Conservation (phyloP, 2,329 filamentous ascomycete genomes). For the Nakataea oryzae region DNA sequence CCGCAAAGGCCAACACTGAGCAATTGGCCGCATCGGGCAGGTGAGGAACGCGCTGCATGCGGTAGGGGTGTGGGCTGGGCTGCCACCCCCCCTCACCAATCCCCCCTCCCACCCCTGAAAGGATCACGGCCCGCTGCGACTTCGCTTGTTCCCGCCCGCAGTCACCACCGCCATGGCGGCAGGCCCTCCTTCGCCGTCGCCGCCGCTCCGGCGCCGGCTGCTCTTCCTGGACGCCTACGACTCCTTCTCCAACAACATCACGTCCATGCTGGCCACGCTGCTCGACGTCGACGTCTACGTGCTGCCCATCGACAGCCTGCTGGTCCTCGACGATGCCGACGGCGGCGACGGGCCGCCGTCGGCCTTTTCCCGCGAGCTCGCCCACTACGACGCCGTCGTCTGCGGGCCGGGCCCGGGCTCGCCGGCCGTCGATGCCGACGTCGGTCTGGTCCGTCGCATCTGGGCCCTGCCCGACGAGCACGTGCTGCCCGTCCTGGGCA, state of each 20-base stretch:
- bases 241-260: constrained; percentile 93
- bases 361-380: constrained; percentile 35
- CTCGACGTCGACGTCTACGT: constrained; percentile 59
- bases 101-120: background rate
- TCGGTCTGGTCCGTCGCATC: constrained; percentile 69
- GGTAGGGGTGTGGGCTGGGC: background rate
- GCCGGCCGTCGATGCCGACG: constrained; percentile 60
- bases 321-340: constrained; percentile 19
- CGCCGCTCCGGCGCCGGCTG: constrained; percentile 31
- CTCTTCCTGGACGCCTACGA: constrained; percentile 94
- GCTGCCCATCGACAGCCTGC: constrained; percentile 59
- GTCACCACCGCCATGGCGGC: background rate
- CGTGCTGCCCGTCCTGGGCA: constrained; percentile 69
- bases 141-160: too few species aligned
- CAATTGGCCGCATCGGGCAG: background rate
- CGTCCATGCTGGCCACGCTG: constrained; percentile 64
- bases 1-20: background rate
- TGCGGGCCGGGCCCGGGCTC: constrained; percentile 86
- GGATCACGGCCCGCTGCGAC: background rate
- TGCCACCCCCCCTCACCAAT: background rate
- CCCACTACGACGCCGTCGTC: constrained; percentile 71
- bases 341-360: constrained; percentile 15
- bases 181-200: background rate
- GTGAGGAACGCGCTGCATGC: background rate
- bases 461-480: constrained; percentile 55